A percentile compares a stretch with the other conserved stretches of the same genome.
Conservation (phyloP, 1,139 yeast genomes). For the Magnusiomyces tetraspermus region DNA sequence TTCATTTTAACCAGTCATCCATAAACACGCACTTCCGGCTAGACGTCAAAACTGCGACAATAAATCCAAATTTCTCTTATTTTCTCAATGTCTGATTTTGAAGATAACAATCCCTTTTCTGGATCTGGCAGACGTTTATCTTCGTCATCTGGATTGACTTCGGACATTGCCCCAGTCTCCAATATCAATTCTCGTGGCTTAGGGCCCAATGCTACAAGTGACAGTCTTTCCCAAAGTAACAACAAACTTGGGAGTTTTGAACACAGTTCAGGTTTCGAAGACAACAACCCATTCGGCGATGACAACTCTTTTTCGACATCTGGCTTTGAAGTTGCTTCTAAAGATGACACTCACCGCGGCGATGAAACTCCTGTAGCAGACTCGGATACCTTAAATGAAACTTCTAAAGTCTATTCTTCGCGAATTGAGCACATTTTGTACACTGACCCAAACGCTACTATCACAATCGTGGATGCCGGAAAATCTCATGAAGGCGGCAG, state of each 20-base stretch:
- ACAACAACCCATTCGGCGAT: conserved; percentile 7
- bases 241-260: neutral
- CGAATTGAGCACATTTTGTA: conserved; percentile 33
- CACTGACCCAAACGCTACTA: conserved; percentile 31
- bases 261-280: neutral
- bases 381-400: conserved; percentile 5
- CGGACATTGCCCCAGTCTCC: conserved; percentile 13
- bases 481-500: conserved; percentile 69
- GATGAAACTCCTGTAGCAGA: conserved; percentile 13
- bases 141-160: conserved; percentile 12
- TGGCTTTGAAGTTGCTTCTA: conserved; percentile 7
- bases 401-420: conserved; percentile 24
- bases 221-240: neutral
- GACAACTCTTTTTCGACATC: conserved; percentile 7
- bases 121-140: conserved; percentile 26
- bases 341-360: conserved; percentile 5
- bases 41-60: too few relatives aligned
- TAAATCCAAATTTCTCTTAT: neutral
- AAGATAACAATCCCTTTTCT: conserved; percentile 39
- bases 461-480: conserved; percentile 65
- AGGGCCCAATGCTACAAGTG: conserved; percentile 4
- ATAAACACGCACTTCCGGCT: too few relatives aligned
- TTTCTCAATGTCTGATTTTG: conserved; percentile 32
- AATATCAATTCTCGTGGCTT: neutral
- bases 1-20: too few relatives aligned